Evolutionary conservation across 140 eudicot species (phyloP).

Genomic region (Oenanthe javanica): DNA sequence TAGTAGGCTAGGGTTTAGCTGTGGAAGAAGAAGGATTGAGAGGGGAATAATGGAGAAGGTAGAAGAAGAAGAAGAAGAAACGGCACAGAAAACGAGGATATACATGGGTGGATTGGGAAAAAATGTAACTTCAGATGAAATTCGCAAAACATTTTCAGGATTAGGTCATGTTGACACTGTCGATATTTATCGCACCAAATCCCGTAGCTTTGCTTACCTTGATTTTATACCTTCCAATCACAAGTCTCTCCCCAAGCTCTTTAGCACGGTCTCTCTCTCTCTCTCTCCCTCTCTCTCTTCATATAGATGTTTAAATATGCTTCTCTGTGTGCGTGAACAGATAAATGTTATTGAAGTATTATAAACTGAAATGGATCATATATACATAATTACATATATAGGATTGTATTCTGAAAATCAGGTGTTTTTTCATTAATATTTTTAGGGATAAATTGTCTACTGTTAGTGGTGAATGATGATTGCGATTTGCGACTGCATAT

Average conservation of each 20-base stretch:
- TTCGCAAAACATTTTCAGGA: constrained; percentile 63
- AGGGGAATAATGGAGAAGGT: not conserved
- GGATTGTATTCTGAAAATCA: too few species aligned
- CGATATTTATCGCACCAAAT: constrained; percentile 72
- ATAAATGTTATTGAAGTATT: not conserved
- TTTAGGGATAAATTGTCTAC: not conserved
- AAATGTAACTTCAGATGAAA: constrained; percentile 61
- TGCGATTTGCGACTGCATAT: not conserved
- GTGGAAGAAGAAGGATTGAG: not conserved
- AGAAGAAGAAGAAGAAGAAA: not conserved
- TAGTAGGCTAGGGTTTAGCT: not conserved
- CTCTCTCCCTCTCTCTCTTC: not conserved
- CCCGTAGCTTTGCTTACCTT: constrained; percentile 85
- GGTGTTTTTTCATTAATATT: too few species aligned
- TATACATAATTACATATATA: not conserved
- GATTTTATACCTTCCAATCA: constrained; percentile 66
- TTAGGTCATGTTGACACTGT: constrained; percentile 56
- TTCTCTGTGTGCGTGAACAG: not conserved
- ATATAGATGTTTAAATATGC: too few species aligned
- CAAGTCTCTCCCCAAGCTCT: constrained; percentile 82
- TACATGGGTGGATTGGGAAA: constrained; percentile 83
- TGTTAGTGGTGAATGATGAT: not conserved
- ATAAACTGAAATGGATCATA: not conserved
- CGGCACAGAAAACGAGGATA: constrained; percentile 34
- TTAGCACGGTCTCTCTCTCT: constrained; percentile 65